Evolutionary conservation across 148 eudicot species (phyloP).

Genomic region (Bassia scoparia): DNA sequence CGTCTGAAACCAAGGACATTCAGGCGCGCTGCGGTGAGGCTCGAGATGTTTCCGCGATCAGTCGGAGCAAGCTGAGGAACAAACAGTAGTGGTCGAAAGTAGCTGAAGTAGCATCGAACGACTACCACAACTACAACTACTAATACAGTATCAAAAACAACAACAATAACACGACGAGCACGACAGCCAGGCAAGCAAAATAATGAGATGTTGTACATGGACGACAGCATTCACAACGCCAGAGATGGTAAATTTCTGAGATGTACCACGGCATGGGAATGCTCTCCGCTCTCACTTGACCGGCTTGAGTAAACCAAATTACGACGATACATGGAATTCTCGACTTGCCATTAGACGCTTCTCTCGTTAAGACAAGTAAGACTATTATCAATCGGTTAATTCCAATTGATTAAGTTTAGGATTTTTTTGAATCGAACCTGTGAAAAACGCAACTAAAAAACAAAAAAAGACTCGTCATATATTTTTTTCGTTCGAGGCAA

Average conservation of each 20-base stretch:
- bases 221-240: conserved; percentile 55
- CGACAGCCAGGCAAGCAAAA: neutral
- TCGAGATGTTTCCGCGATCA: conserved; percentile 34
- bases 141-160: too few relatives aligned
- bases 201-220: conserved; percentile 26
- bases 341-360: conserved; percentile 30
- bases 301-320: too few relatives aligned
- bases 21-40: conserved; percentile 66
- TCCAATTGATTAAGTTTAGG: neutral
- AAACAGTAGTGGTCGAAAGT: neutral
- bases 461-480: neutral
- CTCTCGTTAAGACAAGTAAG: too few relatives aligned
- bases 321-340: conserved; percentile 1
- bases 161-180: neutral
- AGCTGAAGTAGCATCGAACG: neutral
- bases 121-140: neutral
- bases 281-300: conserved; percentile 13
- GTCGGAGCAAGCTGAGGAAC: neutral
- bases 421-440: neutral
- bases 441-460: neutral
- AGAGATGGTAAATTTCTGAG: conserved; percentile 35
- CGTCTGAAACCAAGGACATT: conserved; percentile 46
- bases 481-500: neutral
- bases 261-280: conserved; percentile 67
- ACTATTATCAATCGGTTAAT: too few relatives aligned